These are phyloP conservation scores for Xanthoconium stramineum DNA, from an alignment of 768 basidiomycete genomes.

Conservation along the genomic window DNA sequence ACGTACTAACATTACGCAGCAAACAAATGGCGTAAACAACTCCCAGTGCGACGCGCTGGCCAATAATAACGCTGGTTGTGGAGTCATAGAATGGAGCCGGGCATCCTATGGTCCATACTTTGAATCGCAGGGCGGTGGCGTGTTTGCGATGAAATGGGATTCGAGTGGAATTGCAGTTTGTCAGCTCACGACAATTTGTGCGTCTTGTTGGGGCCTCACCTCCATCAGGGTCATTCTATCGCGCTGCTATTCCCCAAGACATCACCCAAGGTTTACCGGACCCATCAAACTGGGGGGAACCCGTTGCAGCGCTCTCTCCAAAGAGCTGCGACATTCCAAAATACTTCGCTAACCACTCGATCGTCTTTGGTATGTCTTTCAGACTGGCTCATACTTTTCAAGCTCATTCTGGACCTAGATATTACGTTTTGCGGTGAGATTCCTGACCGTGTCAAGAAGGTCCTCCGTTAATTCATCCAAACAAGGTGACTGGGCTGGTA, in stretches of 20 bases:
- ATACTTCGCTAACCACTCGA: slow-evolving; percentile 67
- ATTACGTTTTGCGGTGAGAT: slow-evolving; percentile 76
- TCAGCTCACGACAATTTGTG: slow-evolving; percentile 33
- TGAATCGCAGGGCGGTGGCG: slow-evolving; percentile 75
- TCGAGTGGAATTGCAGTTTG: slow-evolving; percentile 71
- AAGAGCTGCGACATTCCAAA: slow-evolving; percentile 52
- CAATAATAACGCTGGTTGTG: slow-evolving; percentile 69
- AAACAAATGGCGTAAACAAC: slow-evolving; percentile 49
- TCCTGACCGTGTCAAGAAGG: background rate
- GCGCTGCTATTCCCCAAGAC: slow-evolving; percentile 69
- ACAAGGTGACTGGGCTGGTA: slow-evolving; percentile 81
- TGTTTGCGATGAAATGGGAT: slow-evolving; percentile 91
- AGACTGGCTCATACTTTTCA: background rate
- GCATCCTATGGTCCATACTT: slow-evolving; percentile 84
- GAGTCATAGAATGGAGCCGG: slow-evolving; percentile 72
- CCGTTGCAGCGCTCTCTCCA: slow-evolving; percentile 58
- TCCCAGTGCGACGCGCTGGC: slow-evolving; percentile 51
- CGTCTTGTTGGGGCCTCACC: slow-evolving; percentile 3
- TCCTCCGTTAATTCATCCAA: slow-evolving; percentile 9
- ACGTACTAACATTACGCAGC: slow-evolving; percentile 28
- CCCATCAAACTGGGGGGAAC: slow-evolving; percentile 66
- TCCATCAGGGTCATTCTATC: slow-evolving; percentile 73
- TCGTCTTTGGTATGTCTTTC: slow-evolving; percentile 62
- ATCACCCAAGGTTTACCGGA: slow-evolving; percentile 58
- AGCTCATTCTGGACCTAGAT: slow-evolving; percentile 41